phyloP scores from a whole-genome alignment of 1,284 basidiomycete genomes.

The Hymenochaete sp. region DNA sequence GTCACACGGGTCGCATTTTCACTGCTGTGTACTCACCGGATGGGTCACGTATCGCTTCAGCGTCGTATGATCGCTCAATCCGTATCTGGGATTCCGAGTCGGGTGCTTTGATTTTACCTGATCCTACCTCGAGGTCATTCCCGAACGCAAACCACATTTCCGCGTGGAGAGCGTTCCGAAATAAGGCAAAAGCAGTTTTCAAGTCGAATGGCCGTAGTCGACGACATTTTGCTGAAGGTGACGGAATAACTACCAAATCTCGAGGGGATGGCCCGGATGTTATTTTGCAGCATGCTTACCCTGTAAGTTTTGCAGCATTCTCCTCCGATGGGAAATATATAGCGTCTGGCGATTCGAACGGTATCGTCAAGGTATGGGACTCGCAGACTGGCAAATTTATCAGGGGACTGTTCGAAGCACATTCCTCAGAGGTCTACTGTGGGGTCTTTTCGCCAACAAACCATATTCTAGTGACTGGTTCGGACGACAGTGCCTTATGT shows the following conservation, averaged over 20 bases:
- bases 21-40: constrained; percentile 3
- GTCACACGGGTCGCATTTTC: constrained; percentile 72
- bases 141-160: too few relatives aligned
- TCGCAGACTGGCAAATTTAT: neutral
- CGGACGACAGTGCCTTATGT: neutral
- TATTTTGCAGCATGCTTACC: neutral
- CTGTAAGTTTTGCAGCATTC: neutral
- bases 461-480: neutral
- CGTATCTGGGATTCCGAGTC: constrained; percentile 7
- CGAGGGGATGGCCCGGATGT: too few relatives aligned
- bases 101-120: neutral
- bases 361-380: constrained; percentile 4
- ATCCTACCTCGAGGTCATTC: too few relatives aligned
- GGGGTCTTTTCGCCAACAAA: constrained; percentile 14
- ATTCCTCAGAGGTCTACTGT: constrained; percentile 17
- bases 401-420: constrained; percentile 13
- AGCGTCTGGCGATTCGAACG: constrained; percentile 1
- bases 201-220: too few relatives aligned
- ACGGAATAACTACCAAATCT: too few relatives aligned
- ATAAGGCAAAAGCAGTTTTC: too few relatives aligned
- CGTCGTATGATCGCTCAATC: constrained; percentile 1
- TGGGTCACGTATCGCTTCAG: constrained; percentile 6
- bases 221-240: too few relatives aligned
- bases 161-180: too few relatives aligned
- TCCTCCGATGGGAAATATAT: constrained; percentile 10